phyloP scores from a whole-genome alignment of 352 stramenopile genomes.

The Globisporangium barbulae region DNA sequence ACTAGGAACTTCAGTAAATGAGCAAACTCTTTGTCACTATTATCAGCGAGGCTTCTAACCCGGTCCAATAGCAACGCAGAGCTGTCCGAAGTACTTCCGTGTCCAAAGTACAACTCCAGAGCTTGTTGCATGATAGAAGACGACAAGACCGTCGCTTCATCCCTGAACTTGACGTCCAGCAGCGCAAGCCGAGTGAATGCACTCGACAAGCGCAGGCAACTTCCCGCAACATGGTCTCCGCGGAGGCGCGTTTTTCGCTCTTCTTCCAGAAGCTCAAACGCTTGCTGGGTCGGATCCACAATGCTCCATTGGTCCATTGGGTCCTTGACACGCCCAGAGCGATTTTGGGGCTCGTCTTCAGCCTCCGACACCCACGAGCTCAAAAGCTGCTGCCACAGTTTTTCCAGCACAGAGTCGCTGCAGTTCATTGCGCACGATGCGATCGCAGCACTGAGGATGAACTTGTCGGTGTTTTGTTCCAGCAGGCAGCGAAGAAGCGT shows the following conservation, averaged over 20 bases:
- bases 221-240: conserved; percentile 2
- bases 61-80: conserved; percentile 36
- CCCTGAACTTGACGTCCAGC: conserved; percentile 27
- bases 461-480: conserved; percentile 73
- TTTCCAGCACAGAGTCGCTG: conserved; percentile 46
- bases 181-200: conserved; percentile 43
- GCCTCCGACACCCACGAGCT: conserved; percentile 13
- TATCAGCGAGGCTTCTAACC: conserved; percentile 16
- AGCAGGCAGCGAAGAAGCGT: conserved; percentile 73
- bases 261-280: conserved; percentile 50
- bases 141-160: conserved; percentile 22
- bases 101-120: conserved; percentile 46
- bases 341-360: conserved; percentile 5
- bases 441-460: conserved; percentile 73
- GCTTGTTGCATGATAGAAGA: conserved; percentile 46
- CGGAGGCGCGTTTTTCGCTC: conserved; percentile 32
- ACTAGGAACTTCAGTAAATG: conserved; percentile 41
- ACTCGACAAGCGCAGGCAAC: conserved; percentile 33
- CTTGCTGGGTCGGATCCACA: conserved; percentile 39
- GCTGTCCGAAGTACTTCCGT: conserved; percentile 36
- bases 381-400: conserved; percentile 49
- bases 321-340: neutral
- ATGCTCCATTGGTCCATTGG: conserved; percentile 31
- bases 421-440: conserved; percentile 54
- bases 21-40: conserved; percentile 23